phyloP scores from a whole-genome alignment of 192 early-diverging fungal genomes.

The Dimargaris cristalligena region DNA sequence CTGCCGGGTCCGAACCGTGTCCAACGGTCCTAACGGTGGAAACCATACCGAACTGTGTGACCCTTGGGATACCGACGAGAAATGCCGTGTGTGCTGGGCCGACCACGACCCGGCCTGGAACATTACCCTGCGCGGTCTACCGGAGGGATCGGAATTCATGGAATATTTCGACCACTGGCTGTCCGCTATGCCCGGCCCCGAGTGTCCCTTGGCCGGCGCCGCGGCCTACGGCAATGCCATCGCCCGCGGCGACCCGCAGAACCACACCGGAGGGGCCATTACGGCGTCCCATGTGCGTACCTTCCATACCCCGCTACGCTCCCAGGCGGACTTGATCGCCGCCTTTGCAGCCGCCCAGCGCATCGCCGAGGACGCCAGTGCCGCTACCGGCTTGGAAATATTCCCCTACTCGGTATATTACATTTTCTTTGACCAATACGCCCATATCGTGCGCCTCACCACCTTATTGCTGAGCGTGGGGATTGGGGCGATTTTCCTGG shows the following conservation, averaged over 20 bases:
- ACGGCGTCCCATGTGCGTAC: constrained; percentile 41
- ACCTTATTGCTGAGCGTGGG: constrained; percentile 30
- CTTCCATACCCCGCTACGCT: constrained; percentile 36
- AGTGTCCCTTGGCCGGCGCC: constrained; percentile 42
- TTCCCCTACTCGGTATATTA: constrained; percentile 48
- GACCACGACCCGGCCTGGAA: constrained; percentile 30
- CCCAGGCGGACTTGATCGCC: constrained; percentile 36
- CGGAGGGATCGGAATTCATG: constrained; percentile 36
- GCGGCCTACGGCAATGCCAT: constrained; percentile 46
- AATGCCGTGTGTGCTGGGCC: constrained; percentile 28
- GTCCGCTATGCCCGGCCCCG: constrained; percentile 26
- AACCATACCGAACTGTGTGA: constrained; percentile 27
- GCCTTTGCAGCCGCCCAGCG: constrained; percentile 37
- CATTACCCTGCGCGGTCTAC: constrained; percentile 35
- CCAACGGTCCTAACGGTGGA: constrained; percentile 10
- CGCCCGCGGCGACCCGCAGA: constrained; percentile 19
- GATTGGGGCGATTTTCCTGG: constrained; percentile 31
- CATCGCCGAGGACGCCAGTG: constrained; percentile 30
- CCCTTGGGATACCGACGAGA: constrained; percentile 28
- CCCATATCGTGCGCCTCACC: constrained; percentile 31
- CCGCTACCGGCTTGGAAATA: constrained; percentile 25
- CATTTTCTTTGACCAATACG: constrained; percentile 52
- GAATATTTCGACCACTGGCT: constrained; percentile 35
- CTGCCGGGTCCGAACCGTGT: constrained; percentile 20
- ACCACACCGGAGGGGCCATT: constrained; percentile 14